Percentiles rank a stretch among this genome's conserved stretches.
Evolutionary conservation across 2,329 filamentous ascomycete genomes (phyloP).

Genomic region (Ophiostoma australiae): DNA sequence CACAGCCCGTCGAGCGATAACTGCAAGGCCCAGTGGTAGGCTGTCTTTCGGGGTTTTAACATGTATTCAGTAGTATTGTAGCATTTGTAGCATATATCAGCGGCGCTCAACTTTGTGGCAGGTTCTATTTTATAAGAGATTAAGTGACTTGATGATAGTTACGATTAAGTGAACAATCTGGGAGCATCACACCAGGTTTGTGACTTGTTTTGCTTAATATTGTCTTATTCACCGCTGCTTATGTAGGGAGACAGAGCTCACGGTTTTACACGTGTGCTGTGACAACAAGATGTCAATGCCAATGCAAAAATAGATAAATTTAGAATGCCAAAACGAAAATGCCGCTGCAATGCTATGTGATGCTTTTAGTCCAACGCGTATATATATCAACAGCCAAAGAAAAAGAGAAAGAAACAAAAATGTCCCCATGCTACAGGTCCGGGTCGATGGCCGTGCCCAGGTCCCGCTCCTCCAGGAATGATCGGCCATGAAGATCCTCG

Average conservation of each 20-base stretch:
- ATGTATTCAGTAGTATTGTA: no score
- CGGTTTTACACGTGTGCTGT: background rate
- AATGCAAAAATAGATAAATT: background rate
- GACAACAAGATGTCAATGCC: background rate
- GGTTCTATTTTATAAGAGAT: no score
- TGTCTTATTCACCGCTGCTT: no score
- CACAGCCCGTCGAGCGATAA: conserved; percentile 39
- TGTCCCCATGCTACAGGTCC: conserved; percentile 42
- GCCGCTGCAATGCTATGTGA: conserved; percentile 7
- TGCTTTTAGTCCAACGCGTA: background rate
- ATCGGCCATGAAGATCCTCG: conserved; percentile 61
- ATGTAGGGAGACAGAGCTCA: no score
- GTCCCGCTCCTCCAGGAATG: conserved; percentile 74
- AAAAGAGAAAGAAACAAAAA: background rate
- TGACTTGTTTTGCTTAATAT: background rate
- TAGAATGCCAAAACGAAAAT: conserved; percentile 1
- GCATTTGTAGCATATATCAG: no score
- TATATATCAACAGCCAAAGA: background rate
- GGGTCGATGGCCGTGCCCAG: conserved; percentile 74
- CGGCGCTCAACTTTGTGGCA: no score
- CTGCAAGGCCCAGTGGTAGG: no score
- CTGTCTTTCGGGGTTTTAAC: no score
- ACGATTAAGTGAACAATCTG: no score
- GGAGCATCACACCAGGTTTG: no score
- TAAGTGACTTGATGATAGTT: no score